Conservation (phyloP, 148 eudicot genomes). For the Pharnaceum exiguum region DNA sequence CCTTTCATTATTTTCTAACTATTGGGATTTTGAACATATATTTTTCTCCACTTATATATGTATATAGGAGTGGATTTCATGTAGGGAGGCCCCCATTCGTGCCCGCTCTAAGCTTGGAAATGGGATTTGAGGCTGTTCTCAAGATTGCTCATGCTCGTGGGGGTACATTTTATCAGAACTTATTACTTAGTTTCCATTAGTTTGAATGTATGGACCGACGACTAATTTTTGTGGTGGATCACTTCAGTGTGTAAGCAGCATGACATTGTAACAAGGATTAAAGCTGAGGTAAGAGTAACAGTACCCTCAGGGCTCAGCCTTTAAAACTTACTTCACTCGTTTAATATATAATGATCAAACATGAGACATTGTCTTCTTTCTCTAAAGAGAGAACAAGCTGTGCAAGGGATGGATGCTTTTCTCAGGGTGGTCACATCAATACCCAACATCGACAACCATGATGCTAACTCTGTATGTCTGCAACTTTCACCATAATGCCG, state of each 20-base stretch:
- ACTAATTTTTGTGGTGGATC: too few relatives aligned
- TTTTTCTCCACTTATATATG: slow-evolving; percentile 11
- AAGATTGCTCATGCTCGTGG: slow-evolving; percentile 93
- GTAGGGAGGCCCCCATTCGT: slow-evolving; percentile 81
- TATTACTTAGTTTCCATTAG: background rate
- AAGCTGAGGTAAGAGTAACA: slow-evolving; percentile 77
- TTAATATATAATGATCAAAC: background rate
- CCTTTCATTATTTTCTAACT: background rate
- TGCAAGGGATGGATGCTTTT: slow-evolving; percentile 72
- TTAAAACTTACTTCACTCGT: slow-evolving; percentile 8
- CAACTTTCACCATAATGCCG: background rate
- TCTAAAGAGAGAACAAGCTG: slow-evolving; percentile 67
- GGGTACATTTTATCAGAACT: slow-evolving; percentile 48
- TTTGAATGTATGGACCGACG: background rate
- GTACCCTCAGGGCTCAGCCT: too few relatives aligned
- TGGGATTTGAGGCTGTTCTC: slow-evolving; percentile 92
- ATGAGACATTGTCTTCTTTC: slow-evolving; percentile 2
- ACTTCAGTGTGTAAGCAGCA: slow-evolving; percentile 82
- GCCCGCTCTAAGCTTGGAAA: slow-evolving; percentile 74
- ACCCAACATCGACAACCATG: slow-evolving; percentile 86
- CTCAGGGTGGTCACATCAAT: slow-evolving; percentile 79
- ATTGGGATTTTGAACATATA: slow-evolving; percentile 4
- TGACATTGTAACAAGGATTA: slow-evolving; percentile 66
- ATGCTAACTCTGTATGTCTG: slow-evolving; percentile 72
- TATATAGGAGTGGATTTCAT: slow-evolving; percentile 66